A percentile compares a stretch with the other conserved stretches of the same genome.
Evolutionary conservation across 371 early-diverging fungal species (phyloP).

Genomic region (Mucor saturninus): DNA sequence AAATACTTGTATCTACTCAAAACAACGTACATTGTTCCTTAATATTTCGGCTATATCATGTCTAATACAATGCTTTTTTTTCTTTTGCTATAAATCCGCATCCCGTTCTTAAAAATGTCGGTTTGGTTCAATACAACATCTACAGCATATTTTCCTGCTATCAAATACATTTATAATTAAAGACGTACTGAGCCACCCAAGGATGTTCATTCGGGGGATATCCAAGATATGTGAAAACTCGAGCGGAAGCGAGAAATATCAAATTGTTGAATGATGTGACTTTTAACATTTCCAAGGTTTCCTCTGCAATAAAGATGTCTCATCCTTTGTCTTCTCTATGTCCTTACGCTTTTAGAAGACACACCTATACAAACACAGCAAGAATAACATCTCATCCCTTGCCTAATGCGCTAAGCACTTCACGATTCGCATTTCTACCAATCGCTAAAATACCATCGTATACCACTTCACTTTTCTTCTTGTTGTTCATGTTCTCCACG

Average conservation of each 20-base stretch:
- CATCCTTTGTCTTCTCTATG: background rate
- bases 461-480: slow-evolving; percentile 5
- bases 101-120: slow-evolving; percentile 54
- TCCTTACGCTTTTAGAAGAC: background rate
- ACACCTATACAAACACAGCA: slow-evolving; percentile 17
- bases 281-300: background rate
- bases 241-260: slow-evolving; percentile 51
- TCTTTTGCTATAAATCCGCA: slow-evolving; percentile 60
- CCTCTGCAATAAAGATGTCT: background rate
- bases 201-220: slow-evolving; percentile 68
- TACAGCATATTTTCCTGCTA: slow-evolving; percentile 59
- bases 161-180: slow-evolving; percentile 62
- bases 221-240: slow-evolving; percentile 65
- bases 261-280: background rate
- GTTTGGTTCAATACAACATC: slow-evolving; percentile 62
- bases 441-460: slow-evolving; percentile 65
- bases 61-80: slow-evolving; percentile 54
- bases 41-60: slow-evolving; percentile 45
- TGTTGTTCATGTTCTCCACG: background rate
- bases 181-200: slow-evolving; percentile 69
- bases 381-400: slow-evolving; percentile 64
- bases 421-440: slow-evolving; percentile 63
- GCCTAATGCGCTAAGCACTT: slow-evolving; percentile 62
- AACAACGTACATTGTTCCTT: slow-evolving; percentile 40
- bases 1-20: slow-evolving; percentile 42